Evolutionary conservation across 345 rosid genomes (phyloP).

Genomic region (Corchorus olitorius): DNA sequence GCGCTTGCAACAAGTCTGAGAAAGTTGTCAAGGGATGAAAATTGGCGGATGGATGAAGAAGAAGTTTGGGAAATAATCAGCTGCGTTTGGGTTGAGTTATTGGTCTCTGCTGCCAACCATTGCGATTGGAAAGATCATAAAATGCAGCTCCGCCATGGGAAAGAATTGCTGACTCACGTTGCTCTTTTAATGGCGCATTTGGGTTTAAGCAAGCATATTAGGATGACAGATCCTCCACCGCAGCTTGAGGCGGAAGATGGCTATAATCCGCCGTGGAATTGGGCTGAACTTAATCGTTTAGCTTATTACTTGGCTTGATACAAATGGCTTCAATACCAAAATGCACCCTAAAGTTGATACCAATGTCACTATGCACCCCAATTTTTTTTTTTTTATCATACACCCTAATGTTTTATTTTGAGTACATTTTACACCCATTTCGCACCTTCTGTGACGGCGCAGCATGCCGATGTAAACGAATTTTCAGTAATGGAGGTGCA

Average conservation of each 20-base stretch:
- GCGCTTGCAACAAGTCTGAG: background rate
- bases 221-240: background rate
- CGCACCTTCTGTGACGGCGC: too few species aligned
- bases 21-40: background rate
- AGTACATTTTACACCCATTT: too few species aligned
- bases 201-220: constrained; percentile 12
- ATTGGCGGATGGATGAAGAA: background rate
- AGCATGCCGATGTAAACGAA: too few species aligned
- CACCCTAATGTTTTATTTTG: too few species aligned
- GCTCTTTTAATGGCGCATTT: constrained; percentile 29
- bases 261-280: constrained; percentile 2
- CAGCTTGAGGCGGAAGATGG: background rate
- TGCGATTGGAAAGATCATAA: constrained; percentile 30
- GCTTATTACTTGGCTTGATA: constrained; percentile 5
- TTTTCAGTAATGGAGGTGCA: too few species aligned
- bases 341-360: too few species aligned
- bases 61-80: constrained; percentile 28
- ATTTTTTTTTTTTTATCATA: too few species aligned
- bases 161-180: constrained; percentile 34
- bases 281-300: background rate
- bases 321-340: too few species aligned
- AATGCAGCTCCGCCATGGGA: constrained; percentile 25
- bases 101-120: constrained; percentile 20
- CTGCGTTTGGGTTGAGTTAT: constrained; percentile 29
- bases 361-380: too few species aligned